Evolutionary conservation across 2,329 filamentous ascomycete genomes (phyloP), one percentile per base, ranked within the genome.

Genomic region (Cladorrhinum sp.): DNA sequence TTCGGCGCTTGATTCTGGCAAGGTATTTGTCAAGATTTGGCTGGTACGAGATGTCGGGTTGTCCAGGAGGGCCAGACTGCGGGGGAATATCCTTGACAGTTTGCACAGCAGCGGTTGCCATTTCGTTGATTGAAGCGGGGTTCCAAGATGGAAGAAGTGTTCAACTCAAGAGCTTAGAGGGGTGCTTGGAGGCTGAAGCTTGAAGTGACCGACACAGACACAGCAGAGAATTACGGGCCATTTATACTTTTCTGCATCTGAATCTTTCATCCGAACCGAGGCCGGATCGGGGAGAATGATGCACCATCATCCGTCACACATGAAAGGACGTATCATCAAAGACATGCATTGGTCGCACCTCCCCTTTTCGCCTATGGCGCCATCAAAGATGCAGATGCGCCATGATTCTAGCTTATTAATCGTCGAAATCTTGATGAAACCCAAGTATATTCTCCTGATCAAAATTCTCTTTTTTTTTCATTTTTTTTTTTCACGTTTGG

Each of bases 31-130:
- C 74, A 49, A 75, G 74, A 62, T 86, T 75, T 0, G 85, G 84
- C 1, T 78, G 74, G 68, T 87, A 87, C 1, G 73, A 73, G 59
- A 87, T 87, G 64, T 87, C 84, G 0, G 85, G 84, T 66, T 86
- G 83, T 21, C 78, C 77, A 1, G 73, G 73, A 1, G 75, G 76
- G 1, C 73, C 73, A 14, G 54, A 14, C 12, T 39, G 10, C 48
- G 2, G 46, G 18, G 53, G 53, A 51, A 46, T 7, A 16, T 46
- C 42, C n/a, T 46, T 7, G 18, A 46, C 42, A 18, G 28, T 3
- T 52, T 65, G 64, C 20, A 64, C 57, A 49, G 62, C 63, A 52
- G 61, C 62, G 5, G 68, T 65, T 16, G 68, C 65, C 68, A 70
- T 69, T 70, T 10, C 64, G 63, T 62, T 46, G 33, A 16, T 36